phyloP scores from a whole-genome alignment of 2,329 filamentous ascomycete genomes.

The Colletotrichum sublineola region DNA sequence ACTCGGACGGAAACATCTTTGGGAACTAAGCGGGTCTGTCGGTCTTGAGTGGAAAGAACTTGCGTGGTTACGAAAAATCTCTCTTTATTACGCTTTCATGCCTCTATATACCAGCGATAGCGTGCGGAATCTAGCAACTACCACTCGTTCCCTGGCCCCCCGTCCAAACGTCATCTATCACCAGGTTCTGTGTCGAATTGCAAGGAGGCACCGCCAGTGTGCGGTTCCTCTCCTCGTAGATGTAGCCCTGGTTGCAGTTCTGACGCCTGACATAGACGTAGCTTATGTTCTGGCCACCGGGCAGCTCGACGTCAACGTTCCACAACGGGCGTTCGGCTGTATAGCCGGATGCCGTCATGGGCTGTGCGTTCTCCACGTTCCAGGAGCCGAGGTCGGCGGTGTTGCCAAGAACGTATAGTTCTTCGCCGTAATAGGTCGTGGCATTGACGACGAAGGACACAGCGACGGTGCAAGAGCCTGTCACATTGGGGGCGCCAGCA shows the following conservation, averaged over 20 bases:
- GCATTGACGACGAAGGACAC: conserved; percentile 62
- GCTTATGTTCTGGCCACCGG: conserved; percentile 56
- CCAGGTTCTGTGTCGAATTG: conserved; percentile 45
- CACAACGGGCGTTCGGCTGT: conserved; percentile 59
- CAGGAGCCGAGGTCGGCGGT: conserved; percentile 58
- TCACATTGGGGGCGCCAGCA: conserved; percentile 53
- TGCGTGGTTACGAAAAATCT: neutral
- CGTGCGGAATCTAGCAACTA: conserved; percentile 28
- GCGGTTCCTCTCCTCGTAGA: conserved; percentile 60
- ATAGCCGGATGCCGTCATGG: conserved; percentile 58
- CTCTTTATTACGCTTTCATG: neutral
- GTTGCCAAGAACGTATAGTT: conserved; percentile 60
- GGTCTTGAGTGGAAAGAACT: too few relatives aligned
- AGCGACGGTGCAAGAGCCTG: conserved; percentile 49
- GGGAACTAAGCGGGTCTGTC: conserved; percentile 20
- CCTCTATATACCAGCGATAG: conserved; percentile 1
- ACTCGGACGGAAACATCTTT: conserved; percentile 38
- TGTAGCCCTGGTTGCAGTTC: conserved; percentile 56
- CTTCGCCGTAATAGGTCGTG: conserved; percentile 62
- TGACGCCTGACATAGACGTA: conserved; percentile 62
- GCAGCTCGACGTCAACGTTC: conserved; percentile 56
- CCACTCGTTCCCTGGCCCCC: conserved; percentile 50
- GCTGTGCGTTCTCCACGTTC: conserved; percentile 54
- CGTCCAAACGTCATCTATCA: conserved; percentile 56
- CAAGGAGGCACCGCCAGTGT: conserved; percentile 56